Evolutionary conservation across 208 protist genomes (phyloP).

Genomic region (Jaenimonas drosophilae): DNA sequence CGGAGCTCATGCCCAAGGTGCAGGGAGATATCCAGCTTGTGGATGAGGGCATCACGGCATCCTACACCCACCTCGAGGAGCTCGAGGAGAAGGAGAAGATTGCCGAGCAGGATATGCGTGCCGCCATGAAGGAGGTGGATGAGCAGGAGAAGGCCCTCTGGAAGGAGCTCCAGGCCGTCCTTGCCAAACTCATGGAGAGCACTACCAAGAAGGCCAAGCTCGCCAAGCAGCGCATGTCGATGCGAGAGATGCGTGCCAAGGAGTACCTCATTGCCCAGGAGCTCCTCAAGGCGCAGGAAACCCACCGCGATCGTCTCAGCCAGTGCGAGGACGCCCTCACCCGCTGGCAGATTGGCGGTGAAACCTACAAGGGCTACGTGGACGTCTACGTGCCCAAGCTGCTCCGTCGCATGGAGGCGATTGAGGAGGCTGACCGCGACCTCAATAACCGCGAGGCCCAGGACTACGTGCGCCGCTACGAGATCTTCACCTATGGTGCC

Average conservation of each 20-base stretch:
- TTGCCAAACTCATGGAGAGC: conserved; percentile 23
- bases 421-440: conserved; percentile 65
- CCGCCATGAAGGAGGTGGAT: conserved; percentile 23
- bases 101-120: conserved; percentile 17
- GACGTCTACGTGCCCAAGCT: conserved; percentile 87
- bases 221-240: conserved; percentile 41
- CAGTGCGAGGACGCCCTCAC: conserved; percentile 40
- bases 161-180: conserved; percentile 21
- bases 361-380: conserved; percentile 72
- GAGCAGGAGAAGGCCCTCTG: conserved; percentile 32
- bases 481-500: conserved; percentile 66
- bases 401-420: conserved; percentile 75
- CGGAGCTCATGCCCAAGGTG: conserved; percentile 26
- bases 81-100: conserved; percentile 23
- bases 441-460: conserved; percentile 59
- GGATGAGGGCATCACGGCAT: conserved; percentile 11
- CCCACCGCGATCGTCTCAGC: conserved; percentile 29
- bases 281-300: conserved; percentile 30
- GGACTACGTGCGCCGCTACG: conserved; percentile 59
- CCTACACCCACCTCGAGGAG: conserved; percentile 14
- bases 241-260: conserved; percentile 36
- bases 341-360: conserved; percentile 30
- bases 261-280: conserved; percentile 25
- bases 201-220: conserved; percentile 34
- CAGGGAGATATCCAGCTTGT: conserved; percentile 35